A percentile compares a stretch with the other conserved stretches of the same genome.
Conservation (phyloP, 2,329 filamentous ascomycete genomes). For the Epicoccum sorghinum region DNA sequence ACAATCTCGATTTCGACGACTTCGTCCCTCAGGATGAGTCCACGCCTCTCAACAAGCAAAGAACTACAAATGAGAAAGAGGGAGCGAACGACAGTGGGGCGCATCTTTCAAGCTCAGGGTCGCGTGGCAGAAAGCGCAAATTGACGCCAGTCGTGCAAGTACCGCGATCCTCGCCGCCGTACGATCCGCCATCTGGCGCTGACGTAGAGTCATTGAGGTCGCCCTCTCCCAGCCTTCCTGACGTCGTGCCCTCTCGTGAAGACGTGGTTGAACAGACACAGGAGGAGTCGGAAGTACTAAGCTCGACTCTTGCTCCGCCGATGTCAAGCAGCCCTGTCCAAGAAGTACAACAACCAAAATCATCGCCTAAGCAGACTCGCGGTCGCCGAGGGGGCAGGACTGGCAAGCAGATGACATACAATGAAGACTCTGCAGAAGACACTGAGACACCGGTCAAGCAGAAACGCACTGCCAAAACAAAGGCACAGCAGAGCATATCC, state of each 20-base stretch:
- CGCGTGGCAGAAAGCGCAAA: slow-evolving; percentile 49
- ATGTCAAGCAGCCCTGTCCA: slow-evolving; percentile 49
- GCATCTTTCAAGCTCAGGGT: slow-evolving; percentile 39
- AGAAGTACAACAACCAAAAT: slow-evolving; percentile 23
- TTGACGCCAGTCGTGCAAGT: slow-evolving; percentile 47
- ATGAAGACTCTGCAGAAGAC: slow-evolving; percentile 32
- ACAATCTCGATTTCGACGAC: slow-evolving; percentile 43
- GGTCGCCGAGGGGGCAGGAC: slow-evolving; percentile 25
- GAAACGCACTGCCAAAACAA: slow-evolving; percentile 25
- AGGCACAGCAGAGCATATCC: slow-evolving; percentile 44
- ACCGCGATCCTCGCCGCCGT: slow-evolving; percentile 47
- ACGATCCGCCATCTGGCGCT: slow-evolving; percentile 33
- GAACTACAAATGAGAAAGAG: slow-evolving; percentile 35
- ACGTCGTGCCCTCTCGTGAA: slow-evolving; percentile 37
- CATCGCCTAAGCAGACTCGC: slow-evolving; percentile 23
- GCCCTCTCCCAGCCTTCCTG: slow-evolving; percentile 43
- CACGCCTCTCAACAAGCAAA: slow-evolving; percentile 63
- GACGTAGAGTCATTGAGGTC: slow-evolving; percentile 40
- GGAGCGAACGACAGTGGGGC: slow-evolving; percentile 34
- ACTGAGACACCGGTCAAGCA: slow-evolving; percentile 31
- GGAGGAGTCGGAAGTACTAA: slow-evolving; percentile 38
- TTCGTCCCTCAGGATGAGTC: slow-evolving; percentile 71
- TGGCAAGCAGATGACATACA: slow-evolving; percentile 22
- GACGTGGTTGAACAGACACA: slow-evolving; percentile 28
- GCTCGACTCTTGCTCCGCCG: slow-evolving; percentile 53